A percentile compares a stretch with the other conserved stretches of the same genome.
These are phyloP conservation scores for Neofusicoccum ribis DNA, from an alignment of 2,329 filamentous ascomycete species.

Conservation along the genomic window DNA sequence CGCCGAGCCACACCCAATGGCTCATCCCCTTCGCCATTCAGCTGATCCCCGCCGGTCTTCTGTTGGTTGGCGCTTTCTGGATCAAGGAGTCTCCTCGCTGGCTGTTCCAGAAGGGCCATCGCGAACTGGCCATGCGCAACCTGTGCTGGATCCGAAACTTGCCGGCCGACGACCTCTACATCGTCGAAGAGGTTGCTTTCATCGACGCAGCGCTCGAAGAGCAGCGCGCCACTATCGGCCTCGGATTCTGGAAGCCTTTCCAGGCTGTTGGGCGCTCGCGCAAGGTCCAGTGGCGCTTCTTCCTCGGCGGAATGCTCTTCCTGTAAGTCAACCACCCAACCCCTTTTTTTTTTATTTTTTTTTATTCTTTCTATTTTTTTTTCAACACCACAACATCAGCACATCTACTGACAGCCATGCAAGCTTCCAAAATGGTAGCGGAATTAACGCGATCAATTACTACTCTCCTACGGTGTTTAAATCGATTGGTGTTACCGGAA, in stretches of 20 bases:
- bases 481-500: constrained; percentile 62
- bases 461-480: constrained; percentile 64
- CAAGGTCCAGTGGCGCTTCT: too few relatives aligned
- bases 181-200: constrained; percentile 70
- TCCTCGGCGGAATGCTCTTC: too few relatives aligned
- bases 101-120: constrained; percentile 62
- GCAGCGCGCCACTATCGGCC: constrained; percentile 62
- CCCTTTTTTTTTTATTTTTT: neutral
- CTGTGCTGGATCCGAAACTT: constrained; percentile 66
- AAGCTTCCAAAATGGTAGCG: constrained; percentile 74
- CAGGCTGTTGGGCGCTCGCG: constrained; percentile 28
- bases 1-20: constrained; percentile 46
- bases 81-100: constrained; percentile 64
- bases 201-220: constrained; percentile 70
- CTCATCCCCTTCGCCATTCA: constrained; percentile 63
- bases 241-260: constrained; percentile 67
- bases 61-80: constrained; percentile 54
- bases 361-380: too few relatives aligned
- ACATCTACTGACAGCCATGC: neutral
- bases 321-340: neutral
- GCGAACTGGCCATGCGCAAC: constrained; percentile 55
- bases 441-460: constrained; percentile 39
- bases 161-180: constrained; percentile 60
- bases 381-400: neutral
- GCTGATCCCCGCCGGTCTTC: constrained; percentile 37